phyloP scores from a whole-genome alignment of 1,139 yeast species.

The Yamadazyma sp. region DNA sequence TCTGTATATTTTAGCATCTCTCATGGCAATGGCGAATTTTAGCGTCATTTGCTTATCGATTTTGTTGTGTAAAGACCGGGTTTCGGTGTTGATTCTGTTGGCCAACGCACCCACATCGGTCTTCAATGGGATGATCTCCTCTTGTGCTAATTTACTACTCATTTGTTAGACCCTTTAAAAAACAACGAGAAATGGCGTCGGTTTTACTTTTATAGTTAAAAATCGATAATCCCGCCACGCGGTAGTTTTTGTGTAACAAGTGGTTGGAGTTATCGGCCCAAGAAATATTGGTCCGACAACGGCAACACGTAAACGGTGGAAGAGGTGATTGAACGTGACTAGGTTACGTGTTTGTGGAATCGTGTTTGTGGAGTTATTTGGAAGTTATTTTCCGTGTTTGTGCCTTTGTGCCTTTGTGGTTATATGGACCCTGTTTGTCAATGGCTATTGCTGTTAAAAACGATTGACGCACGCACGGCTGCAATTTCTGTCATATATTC shows the following conservation, averaged over 20 bases:
- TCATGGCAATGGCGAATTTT: slow-evolving; percentile 70
- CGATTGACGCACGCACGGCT: too few species aligned
- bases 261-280: slow-evolving; percentile 16
- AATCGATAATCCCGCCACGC: neutral
- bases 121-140: slow-evolving; percentile 68
- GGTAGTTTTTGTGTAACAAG: slow-evolving; percentile 13
- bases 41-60: slow-evolving; percentile 69
- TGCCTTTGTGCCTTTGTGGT: too few species aligned
- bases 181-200: slow-evolving; percentile 1
- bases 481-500: slow-evolving; percentile 1
- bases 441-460: too few species aligned
- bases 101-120: slow-evolving; percentile 79
- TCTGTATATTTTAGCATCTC: slow-evolving; percentile 74
- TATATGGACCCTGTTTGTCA: too few species aligned
- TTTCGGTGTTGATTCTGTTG: slow-evolving; percentile 72
- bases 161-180: neutral
- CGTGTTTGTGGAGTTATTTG: neutral
- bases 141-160: slow-evolving; percentile 27
- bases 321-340: neutral
- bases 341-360: neutral
- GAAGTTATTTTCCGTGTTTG: neutral
- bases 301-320: neutral
- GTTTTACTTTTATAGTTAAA: slow-evolving; percentile 1
- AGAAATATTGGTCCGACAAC: neutral
- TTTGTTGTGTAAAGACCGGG: slow-evolving; percentile 64